Percentiles rank a stretch among this genome's conserved stretches.
phyloP scores from a whole-genome alignment of 148 eudicot species.

The Heliamphora exappendiculata region DNA sequence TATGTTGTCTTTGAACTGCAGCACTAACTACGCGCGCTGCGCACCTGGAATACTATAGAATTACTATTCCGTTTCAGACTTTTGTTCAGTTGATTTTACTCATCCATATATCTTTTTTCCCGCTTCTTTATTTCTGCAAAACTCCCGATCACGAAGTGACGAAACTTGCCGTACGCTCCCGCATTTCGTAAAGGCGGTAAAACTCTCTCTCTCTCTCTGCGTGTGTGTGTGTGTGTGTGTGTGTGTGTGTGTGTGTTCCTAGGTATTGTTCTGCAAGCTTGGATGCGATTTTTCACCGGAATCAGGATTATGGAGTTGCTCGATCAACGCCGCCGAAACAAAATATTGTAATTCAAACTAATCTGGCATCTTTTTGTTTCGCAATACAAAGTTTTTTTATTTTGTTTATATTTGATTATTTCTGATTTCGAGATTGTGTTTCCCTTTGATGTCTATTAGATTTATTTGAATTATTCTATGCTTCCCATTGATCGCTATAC shows the following conservation, averaged over 20 bases:
- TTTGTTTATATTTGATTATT: neutral
- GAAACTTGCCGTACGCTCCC: neutral
- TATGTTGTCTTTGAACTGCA: no score
- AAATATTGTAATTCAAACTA: neutral
- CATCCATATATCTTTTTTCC: no score
- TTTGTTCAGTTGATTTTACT: no score
- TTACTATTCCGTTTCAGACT: no score
- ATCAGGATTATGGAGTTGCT: neutral
- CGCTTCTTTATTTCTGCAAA: slow-evolving; percentile 3
- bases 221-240: neutral
- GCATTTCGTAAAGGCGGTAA: neutral
- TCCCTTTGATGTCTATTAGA: neutral
- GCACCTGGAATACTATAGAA: no score
- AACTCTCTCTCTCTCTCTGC: neutral
- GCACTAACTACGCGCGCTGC: no score
- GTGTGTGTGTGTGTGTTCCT: no score
- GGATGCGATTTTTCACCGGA: neutral
- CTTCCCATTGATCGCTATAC: neutral
- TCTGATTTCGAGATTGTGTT: neutral
- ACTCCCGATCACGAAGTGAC: neutral
- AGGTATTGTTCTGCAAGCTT: neutral
- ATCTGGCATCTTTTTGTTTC: neutral
- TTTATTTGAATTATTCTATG: neutral
- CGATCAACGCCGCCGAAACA: neutral
- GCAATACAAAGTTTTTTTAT: neutral